Base-by-base conservation (phyloP, 2,329 filamentous ascomycete genomes). In the Talaromyces sp. region DNA sequence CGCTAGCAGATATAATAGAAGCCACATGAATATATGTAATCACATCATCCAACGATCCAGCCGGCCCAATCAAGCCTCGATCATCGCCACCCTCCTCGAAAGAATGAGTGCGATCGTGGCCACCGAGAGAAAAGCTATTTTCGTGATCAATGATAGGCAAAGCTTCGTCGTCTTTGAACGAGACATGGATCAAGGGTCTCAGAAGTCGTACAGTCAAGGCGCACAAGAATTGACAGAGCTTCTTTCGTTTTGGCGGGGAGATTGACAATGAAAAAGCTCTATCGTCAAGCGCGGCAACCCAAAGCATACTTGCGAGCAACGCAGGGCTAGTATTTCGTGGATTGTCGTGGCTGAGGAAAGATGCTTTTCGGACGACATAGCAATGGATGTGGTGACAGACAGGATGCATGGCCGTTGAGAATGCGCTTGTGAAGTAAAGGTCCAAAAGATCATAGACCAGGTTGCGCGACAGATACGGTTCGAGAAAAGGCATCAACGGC, bases 221-320 rank as follows among this genome's bases (percentile, higher is more conserved):
- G 36, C 96, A 85, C 40, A 97, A 82, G 78, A 91, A 93, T 77
- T 96, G 92, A 77, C 93, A 97, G 63, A 95, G 90, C 74, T 91
- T 91, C 67, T 90, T 90, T 61, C 93, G 85, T 19, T 92, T 91
- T 15, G 91, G 91, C 1, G 92, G 91, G 34, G 91, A 88, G 61
- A 90, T 91, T n/a, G 92, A 92, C 68, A 97, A 78, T 73, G 93
- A 92, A 51, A 92, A 87, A 10, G 92, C 92, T 74, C 96, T 92
- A 78, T 92, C 95, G 19, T 93, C 96, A 76, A 97, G 89, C n/a
- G 93, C 93, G 34, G 92, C 92, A 56, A 96, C 91, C 93, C 93
- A 97, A n/a, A 97, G 85, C 87, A 97, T 97, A 78, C 92, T 96
- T 43, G 93, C 91, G 29, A 97, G 83, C 54, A 97, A 82, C 3